Conservation (phyloP, 352 stramenopile genomes). For the Phytopythium ostracodes region DNA sequence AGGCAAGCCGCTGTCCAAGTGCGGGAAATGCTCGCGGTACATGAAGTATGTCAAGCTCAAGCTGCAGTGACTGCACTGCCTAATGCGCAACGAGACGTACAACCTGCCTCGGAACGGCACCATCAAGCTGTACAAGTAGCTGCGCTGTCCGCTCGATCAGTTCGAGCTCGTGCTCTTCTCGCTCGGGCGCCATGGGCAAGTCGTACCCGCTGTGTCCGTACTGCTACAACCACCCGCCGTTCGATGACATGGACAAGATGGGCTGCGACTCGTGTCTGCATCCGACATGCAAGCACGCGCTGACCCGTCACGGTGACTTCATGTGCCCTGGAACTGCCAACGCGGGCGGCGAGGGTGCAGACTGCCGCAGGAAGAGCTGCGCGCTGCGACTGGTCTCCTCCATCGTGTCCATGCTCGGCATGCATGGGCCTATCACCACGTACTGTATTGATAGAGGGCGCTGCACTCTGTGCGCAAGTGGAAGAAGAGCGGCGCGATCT, state of each 20-base stretch:
- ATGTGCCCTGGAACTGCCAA: slow-evolving; percentile 19
- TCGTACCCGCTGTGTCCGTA: slow-evolving; percentile 44
- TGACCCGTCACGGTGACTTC: slow-evolving; percentile 39
- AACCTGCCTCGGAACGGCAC: slow-evolving; percentile 25
- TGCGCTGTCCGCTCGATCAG: slow-evolving; percentile 45
- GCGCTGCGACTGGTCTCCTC: no score
- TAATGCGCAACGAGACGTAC: slow-evolving; percentile 45
- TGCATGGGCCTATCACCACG: no score
- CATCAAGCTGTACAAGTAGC: slow-evolving; percentile 39
- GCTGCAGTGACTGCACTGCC: slow-evolving; percentile 40
- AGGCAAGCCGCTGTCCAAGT: slow-evolving; percentile 43
- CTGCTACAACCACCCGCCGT: slow-evolving; percentile 49
- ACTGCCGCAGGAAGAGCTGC: no score
- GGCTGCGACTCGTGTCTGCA: slow-evolving; percentile 42
- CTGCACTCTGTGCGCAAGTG: no score
- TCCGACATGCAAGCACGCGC: slow-evolving; percentile 37
- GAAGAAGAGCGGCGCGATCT: no score
- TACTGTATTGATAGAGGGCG: no score
- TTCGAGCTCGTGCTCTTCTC: slow-evolving; percentile 58
- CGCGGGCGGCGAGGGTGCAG: no score
- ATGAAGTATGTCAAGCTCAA: slow-evolving; percentile 52
- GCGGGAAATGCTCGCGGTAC: slow-evolving; percentile 46
- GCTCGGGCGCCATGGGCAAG: slow-evolving; percentile 39
- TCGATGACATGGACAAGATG: slow-evolving; percentile 28
- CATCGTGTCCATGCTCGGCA: no score